Base-by-base conservation (phyloP, 805 yeast genomes). In the Yarrowia sp. region DNA sequence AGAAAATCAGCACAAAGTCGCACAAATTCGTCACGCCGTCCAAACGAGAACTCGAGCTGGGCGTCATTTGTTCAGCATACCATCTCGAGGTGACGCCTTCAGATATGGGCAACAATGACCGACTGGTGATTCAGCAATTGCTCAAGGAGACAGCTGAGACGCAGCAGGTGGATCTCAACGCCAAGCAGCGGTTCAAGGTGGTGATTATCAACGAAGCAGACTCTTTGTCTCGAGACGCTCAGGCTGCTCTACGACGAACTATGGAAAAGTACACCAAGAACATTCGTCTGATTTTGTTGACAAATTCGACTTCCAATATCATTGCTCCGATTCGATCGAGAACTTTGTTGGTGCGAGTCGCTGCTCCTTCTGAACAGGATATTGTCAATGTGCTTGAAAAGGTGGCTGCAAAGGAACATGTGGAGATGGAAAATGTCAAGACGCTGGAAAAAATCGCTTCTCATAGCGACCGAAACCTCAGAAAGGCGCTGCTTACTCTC, bases 61-160 rank as follows among this genome's bases (percentile, higher is more conserved):
- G 91, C 72, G 92, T 95, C 22, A 89, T 95, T n/a, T 89, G 96
- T 48, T 88, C 96, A 10, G 89, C 93, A 0, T 85, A 87, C 73
- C 99, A 95, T 76, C 77, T 92, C 68, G 99, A 95, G 74, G 89
- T 95, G 71, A 95, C 98, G 2, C 99, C 99, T 8, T 84, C 95
- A 67, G 99, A 95, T 76, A 88, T 95, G 87, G 98, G 98, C 7
- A 91, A 88, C 75, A 91, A 92, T 73, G 99, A 95, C 76, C 82
- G 98, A 68, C 87, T 95, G 61, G 97, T 95, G 36, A 92, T 95
- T 69, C 98, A 95, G 74, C 98, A 95, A 71, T 77, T 95, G 67
- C 81, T 95, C 70, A 95, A 95, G 72, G 98, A 95, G 69, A 86
- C 95, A 51, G 99, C 98, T 1, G 96, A 92, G 71, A 89, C 95